Evolutionary conservation across 1,139 yeast genomes (phyloP).

Genomic region (Saccharomyces hybrid): DNA sequence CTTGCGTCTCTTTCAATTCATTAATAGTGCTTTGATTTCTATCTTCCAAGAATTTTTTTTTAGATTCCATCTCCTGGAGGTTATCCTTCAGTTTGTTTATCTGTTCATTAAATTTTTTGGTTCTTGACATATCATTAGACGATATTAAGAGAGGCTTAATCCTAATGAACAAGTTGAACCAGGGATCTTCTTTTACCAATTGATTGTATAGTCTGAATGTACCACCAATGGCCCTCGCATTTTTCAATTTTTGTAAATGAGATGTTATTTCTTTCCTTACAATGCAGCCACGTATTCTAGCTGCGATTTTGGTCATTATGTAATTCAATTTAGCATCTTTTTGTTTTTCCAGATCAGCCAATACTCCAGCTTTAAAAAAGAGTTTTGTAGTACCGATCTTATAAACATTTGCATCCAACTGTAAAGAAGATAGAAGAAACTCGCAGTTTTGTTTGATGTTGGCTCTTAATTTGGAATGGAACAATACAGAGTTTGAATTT

Average conservation of each 20-base stretch:
- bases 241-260: slow-evolving; percentile 54
- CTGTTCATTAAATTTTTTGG: slow-evolving; percentile 52
- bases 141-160: slow-evolving; percentile 74
- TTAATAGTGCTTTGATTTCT: slow-evolving; percentile 31
- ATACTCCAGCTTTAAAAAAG: slow-evolving; percentile 89
- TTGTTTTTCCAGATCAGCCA: slow-evolving; percentile 75
- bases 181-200: slow-evolving; percentile 57
- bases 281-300: slow-evolving; percentile 54
- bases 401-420: slow-evolving; percentile 56
- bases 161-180: slow-evolving; percentile 70
- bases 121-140: slow-evolving; percentile 49
- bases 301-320: slow-evolving; percentile 56
- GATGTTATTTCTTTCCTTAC: slow-evolving; percentile 47
- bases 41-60: slow-evolving; percentile 28
- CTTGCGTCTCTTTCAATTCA: slow-evolving; percentile 34
- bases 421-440: slow-evolving; percentile 51
- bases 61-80: slow-evolving; percentile 31
- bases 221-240: slow-evolving; percentile 59
- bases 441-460: slow-evolving; percentile 53
- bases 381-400: slow-evolving; percentile 76
- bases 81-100: slow-evolving; percentile 45
- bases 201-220: slow-evolving; percentile 51
- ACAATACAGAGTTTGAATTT: background rate
- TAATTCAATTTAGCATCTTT: slow-evolving; percentile 59
- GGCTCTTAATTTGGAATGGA: slow-evolving; percentile 34